Conservation (phyloP, 768 basidiomycete species). For the Suillus occidentalis region DNA sequence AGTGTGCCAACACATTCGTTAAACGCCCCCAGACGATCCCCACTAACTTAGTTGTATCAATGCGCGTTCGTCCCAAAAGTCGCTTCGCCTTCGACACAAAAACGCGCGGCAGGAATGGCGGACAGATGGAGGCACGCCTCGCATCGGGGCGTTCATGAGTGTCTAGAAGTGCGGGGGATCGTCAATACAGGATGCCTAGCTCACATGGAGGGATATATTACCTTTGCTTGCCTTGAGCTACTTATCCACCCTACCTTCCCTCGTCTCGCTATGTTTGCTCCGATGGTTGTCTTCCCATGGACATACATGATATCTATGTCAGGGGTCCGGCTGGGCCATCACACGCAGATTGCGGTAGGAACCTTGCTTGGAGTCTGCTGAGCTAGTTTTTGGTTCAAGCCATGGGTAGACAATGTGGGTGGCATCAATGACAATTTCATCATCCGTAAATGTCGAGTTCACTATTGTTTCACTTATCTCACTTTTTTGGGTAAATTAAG, state of each 20-base stretch:
- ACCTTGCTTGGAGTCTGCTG: slow-evolving; percentile 52
- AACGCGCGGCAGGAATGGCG: too few relatives aligned
- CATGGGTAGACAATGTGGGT: slow-evolving; percentile 44
- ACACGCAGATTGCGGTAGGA: slow-evolving; percentile 73
- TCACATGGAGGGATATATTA: too few relatives aligned
- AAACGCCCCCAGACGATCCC: too few relatives aligned
- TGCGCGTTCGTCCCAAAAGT: too few relatives aligned
- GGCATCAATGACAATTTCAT: slow-evolving; percentile 21
- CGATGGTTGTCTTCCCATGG: slow-evolving; percentile 55
- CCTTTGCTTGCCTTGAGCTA: slow-evolving; percentile 53
- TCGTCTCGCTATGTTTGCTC: slow-evolving; percentile 28
- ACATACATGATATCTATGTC: slow-evolving; percentile 58
- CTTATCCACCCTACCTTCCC: slow-evolving; percentile 60
- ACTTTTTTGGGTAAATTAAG: slow-evolving; percentile 4
- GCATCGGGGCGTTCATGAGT: too few relatives aligned
- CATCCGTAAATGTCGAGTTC: neutral
- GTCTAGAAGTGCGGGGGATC: too few relatives aligned
- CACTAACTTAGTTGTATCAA: too few relatives aligned
- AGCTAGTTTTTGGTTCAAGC: slow-evolving; percentile 53
- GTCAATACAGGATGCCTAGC: too few relatives aligned
- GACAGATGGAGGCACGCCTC: too few relatives aligned
- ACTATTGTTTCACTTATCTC: neutral
- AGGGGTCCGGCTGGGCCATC: slow-evolving; percentile 74
- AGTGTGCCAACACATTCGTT: neutral
- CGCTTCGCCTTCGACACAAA: too few relatives aligned